phyloP scores from a whole-genome alignment of 1,139 yeast genomes.

The Hyphopichia fennica region DNA sequence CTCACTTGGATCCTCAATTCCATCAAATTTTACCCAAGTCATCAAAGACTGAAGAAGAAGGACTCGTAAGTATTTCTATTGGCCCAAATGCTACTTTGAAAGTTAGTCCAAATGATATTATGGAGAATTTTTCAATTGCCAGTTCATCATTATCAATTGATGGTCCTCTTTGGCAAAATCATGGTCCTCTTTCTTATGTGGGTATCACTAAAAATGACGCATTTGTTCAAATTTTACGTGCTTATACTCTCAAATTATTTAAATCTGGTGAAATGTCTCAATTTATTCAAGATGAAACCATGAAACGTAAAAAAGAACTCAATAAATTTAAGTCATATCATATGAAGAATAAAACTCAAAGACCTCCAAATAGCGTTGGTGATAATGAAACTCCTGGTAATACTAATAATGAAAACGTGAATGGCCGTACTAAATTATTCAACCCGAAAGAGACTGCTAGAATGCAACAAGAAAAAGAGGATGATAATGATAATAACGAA shows the following conservation, averaged over 20 bases:
- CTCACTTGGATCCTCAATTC: constrained; percentile 3
- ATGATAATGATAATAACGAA: constrained; percentile 1
- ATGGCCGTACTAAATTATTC: not conserved
- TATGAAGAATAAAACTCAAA: too few relatives aligned
- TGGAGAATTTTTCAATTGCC: constrained; percentile 38
- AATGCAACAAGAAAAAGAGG: not conserved
- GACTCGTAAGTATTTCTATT: constrained; percentile 23
- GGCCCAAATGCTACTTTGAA: constrained; percentile 40
- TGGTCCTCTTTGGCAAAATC: constrained; percentile 42
- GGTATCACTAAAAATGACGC: constrained; percentile 47
- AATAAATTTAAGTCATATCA: too few relatives aligned
- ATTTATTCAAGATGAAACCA: constrained; percentile 25
- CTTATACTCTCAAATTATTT: constrained; percentile 35
- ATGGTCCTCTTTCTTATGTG: constrained; percentile 43
- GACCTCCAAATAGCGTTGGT: too few relatives aligned
- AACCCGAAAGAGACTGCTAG: not conserved
- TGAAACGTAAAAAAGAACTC: constrained; percentile 10
- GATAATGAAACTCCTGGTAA: too few relatives aligned
- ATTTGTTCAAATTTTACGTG: constrained; percentile 38
- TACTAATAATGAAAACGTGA: not conserved
- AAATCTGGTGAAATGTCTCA: constrained; percentile 37
- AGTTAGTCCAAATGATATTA: constrained; percentile 36
- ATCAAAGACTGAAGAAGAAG: not conserved
- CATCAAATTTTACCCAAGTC: constrained; percentile 14
- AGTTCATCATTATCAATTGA: constrained; percentile 37